These are phyloP conservation scores for Leccinum fibrillosum DNA, from an alignment of 768 basidiomycete species.

Conservation along the genomic window DNA sequence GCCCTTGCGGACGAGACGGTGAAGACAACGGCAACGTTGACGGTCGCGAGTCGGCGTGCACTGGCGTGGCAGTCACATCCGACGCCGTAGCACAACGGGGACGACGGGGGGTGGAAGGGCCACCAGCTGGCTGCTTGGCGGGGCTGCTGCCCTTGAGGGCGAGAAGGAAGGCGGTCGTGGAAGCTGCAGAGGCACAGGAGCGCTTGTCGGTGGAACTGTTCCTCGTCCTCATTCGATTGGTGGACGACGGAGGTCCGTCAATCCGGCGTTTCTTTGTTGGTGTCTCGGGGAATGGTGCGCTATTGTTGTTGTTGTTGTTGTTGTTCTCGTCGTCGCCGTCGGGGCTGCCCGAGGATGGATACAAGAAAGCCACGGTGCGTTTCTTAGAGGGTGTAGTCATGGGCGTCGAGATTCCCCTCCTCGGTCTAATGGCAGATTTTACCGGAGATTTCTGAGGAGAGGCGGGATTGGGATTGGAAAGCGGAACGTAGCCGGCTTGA, in stretches of 20 bases:
- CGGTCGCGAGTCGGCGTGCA: slow-evolving; percentile 25
- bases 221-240: slow-evolving; percentile 12
- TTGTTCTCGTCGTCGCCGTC: slow-evolving; percentile 13
- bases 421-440: slow-evolving; percentile 19
- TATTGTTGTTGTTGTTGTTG: no score
- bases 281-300: slow-evolving; percentile 34
- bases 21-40: background rate
- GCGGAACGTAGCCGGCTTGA: background rate
- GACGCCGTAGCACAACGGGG: slow-evolving; percentile 2
- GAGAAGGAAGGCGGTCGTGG: slow-evolving; percentile 17
- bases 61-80: background rate
- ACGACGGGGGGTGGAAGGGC: slow-evolving; percentile 26
- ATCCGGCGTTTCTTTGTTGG: slow-evolving; percentile 42
- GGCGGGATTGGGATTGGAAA: background rate
- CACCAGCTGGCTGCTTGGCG: slow-evolving; percentile 1
- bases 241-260: slow-evolving; percentile 10
- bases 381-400: slow-evolving; percentile 30
- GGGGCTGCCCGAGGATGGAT: slow-evolving; percentile 4
- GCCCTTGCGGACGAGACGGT: slow-evolving; percentile 15
- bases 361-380: slow-evolving; percentile 23
- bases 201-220: slow-evolving; percentile 11
- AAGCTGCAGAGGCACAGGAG: background rate
- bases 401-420: background rate
- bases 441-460: slow-evolving; percentile 20
- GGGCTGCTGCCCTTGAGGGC: slow-evolving; percentile 11